Base-by-base conservation (phyloP, 2,329 filamentous ascomycete species). In the Whalleya microplaca region DNA sequence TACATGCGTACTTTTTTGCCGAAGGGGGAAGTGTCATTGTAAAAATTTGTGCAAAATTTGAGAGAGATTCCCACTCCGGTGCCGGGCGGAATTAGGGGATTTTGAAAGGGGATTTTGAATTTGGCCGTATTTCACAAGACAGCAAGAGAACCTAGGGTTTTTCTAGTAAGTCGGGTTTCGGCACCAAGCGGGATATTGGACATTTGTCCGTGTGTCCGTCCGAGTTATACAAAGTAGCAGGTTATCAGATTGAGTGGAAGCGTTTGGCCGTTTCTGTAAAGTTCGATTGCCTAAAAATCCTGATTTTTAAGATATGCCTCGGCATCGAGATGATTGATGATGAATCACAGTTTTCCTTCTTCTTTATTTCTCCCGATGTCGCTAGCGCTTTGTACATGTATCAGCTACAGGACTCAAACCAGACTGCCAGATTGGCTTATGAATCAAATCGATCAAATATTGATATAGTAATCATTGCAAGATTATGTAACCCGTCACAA, bases 371-470 rank as follows among this genome's bases (percentile, higher is more conserved):
- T 53, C 50, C 60, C 60, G 52, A 60, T 56, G 53, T 62, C 57
- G 60, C 60, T 56, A 21, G 44, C 46, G 29, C n/a, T 55, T 58
- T 58, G 46, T 60, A 53, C n/a, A 51, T 40, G 9, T 48, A 41
- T 44, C 52, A 32, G 41, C 50, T 21, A 52, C 60, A 60, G 60
- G 60, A 62, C 60, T 60, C 49, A 47, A 50, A 4, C 16, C 44
- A 21, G n/a, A 27, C 49, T 41, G 12, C 7, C 2, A n/a, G 18
- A 18, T 21, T 41, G 20, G 55, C 48, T 55, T 54, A 27, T 47
- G 51, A 50, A 53, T 51, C 49, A 46, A 41, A 51, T 51, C 47
- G 45, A 56, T 45, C 46, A 54, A 44, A 52, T 21, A 41, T 27
- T 23, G 9, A 12, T 45, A 21, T 43, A 16, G 27, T 20, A 37